Evolutionary conservation across 2,329 filamentous ascomycete genomes (phyloP), one percentile per base, ranked within the genome.

Genomic region (Phyllosticta paracitricarpa): DNA sequence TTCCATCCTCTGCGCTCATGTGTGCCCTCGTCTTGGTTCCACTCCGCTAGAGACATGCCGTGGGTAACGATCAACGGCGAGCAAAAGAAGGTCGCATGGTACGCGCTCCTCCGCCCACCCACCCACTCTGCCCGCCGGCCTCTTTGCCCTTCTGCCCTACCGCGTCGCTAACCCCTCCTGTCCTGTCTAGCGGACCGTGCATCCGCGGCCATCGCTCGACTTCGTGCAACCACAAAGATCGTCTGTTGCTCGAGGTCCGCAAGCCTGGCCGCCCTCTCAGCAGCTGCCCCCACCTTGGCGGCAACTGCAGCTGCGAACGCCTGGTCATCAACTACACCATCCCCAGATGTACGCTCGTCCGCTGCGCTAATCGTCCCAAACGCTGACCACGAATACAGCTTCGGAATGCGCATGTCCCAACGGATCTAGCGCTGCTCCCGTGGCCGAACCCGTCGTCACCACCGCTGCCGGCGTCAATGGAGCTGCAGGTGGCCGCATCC

Each of bases 31-130:
- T 54, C 40, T 17, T 28, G 40, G 52, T 54, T 22, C 52, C 24
- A 61, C 53, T 25, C 28, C 54, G 24, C 24, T 52, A 40, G 56
- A 57, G 59, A 51, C 55, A 61, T 61, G 59, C 59, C 59, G 86
- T 78, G 86, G 70, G 69, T 73, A 56, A 61, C 59, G 55, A 85
- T 89, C 66, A 83, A 88, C 69, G 86, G 86, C 64, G 79, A 84
- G 72, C 88, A 87, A 75, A 88, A 84, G 72, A 89, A 89, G 78
- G 87, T 89, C 81, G 86, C 86, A 71, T 89, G 86, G 86, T 89
- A 81, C 69, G 85, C 70, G 56, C 40, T 19, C 59, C 19, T 22
- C 1, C 19, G 19, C 19, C 19, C 19, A 22, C 19, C 19, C 19
- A 22, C 63, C 59, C 59, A 62, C 54, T 56, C 40, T 35, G 54